Conservation (phyloP, 495 filamentous ascomycete genomes). For the Trichoderma parareesei region DNA sequence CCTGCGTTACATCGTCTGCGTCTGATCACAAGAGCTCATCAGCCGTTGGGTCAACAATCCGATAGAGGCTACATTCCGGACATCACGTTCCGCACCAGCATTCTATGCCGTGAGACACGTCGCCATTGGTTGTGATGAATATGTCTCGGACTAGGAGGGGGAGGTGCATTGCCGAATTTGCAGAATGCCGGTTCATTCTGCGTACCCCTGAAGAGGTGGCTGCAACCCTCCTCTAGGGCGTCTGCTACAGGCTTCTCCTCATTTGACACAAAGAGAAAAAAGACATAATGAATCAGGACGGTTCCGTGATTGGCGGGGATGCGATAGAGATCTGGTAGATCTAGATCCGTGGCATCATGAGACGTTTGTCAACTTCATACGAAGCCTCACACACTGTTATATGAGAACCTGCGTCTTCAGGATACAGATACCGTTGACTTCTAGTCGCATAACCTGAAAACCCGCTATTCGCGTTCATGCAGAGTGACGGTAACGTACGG, state of each 20-base stretch:
- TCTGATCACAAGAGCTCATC: background rate
- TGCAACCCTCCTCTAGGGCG: background rate
- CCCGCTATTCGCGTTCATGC: background rate
- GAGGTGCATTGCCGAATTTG: conserved; percentile 2
- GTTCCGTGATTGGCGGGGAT: background rate
- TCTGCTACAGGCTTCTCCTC: background rate
- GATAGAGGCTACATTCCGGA: background rate
- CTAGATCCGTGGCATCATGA: background rate
- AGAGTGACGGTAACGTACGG: background rate
- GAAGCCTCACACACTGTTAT: background rate
- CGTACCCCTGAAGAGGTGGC: background rate
- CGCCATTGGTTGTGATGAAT: conserved; percentile 1
- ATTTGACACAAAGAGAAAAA: too few species aligned
- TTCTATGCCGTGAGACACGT: background rate
- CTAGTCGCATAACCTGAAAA: background rate
- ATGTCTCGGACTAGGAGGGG: conserved; percentile 2
- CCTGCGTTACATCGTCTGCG: background rate
- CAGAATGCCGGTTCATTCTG: background rate
- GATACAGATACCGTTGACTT: too few species aligned
- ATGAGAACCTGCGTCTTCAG: background rate
- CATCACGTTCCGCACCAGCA: background rate
- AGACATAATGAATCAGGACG: background rate
- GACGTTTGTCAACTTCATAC: background rate
- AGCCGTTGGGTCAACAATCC: background rate
- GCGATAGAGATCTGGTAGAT: conserved; percentile 1